phyloP scores from a whole-genome alignment of 2,329 filamentous ascomycete genomes.

The Aureobasidium sp. region DNA sequence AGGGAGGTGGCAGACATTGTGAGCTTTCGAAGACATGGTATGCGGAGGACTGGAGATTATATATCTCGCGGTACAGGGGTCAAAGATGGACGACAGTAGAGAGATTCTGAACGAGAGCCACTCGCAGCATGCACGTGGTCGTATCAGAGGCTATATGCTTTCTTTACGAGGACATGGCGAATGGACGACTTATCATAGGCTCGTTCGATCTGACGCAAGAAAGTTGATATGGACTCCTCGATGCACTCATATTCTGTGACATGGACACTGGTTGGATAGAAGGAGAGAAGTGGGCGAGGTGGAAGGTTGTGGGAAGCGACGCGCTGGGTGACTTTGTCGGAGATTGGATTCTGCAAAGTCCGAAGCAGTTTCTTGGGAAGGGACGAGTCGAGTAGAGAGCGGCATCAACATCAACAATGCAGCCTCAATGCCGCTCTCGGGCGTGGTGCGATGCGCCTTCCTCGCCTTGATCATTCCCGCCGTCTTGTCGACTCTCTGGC shows the following conservation, averaged over 20 bases:
- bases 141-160: not conserved
- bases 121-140: constrained; percentile 16
- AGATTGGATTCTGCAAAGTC: constrained; percentile 12
- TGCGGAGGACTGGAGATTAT: not conserved
- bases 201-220: not conserved
- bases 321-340: not conserved
- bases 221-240: not conserved
- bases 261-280: too few species aligned
- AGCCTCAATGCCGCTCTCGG: constrained; percentile 56
- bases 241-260: not conserved
- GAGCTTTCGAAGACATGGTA: not conserved
- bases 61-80: not conserved
- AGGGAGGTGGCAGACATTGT: not conserved
- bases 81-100: not conserved
- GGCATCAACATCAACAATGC: constrained; percentile 9
- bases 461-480: constrained; percentile 69
- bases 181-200: not conserved
- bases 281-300: not conserved
- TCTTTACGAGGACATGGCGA: not conserved
- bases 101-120: constrained; percentile 15
- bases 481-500: constrained; percentile 74
- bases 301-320: not conserved
- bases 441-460: constrained; percentile 50
- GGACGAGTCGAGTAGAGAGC: not conserved
- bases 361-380: constrained; percentile 13